Conservation (phyloP, 345 rosid species). For the Lumnitzera racemosa region DNA sequence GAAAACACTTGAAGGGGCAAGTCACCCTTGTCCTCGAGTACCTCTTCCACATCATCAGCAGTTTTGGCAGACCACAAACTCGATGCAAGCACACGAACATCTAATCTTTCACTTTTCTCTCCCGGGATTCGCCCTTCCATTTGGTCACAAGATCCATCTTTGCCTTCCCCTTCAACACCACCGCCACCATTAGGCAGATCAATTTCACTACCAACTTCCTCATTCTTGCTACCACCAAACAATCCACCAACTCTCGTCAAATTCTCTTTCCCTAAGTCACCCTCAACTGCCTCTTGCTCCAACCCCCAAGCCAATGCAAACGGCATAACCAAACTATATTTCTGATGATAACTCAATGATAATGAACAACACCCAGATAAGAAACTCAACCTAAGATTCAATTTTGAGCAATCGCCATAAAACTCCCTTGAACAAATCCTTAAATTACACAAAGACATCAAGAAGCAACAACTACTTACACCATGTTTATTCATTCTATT, state of each 20-base stretch:
- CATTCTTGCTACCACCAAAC: background rate
- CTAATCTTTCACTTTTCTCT: conserved; percentile 28
- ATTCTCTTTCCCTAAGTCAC: conserved; percentile 26
- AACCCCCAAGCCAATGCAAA: conserved; percentile 47
- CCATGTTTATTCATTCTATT: no score
- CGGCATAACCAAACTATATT: conserved; percentile 20
- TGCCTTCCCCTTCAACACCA: conserved; percentile 13
- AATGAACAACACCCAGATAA: conserved; percentile 6
- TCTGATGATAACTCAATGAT: conserved; percentile 7
- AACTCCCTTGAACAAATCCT: conserved; percentile 9
- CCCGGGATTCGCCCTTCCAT: conserved; percentile 11
- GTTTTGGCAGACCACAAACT: conserved; percentile 54
- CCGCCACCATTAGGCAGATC: conserved; percentile 7
- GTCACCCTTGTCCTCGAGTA: conserved; percentile 56
- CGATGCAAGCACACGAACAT: conserved; percentile 48
- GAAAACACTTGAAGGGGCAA: conserved; percentile 63
- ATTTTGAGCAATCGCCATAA: conserved; percentile 18
- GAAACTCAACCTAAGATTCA: conserved; percentile 19
- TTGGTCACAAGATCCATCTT: conserved; percentile 7
- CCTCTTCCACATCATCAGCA: conserved; percentile 64
- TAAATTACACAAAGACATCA: conserved; percentile 27
- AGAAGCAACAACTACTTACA: no score
- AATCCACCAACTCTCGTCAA: conserved; percentile 15
- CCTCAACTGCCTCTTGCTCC: conserved; percentile 44
- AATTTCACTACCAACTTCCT: background rate